phyloP scores from a whole-genome alignment of 2,329 filamentous ascomycete species.

The Apiospora sp. region DNA sequence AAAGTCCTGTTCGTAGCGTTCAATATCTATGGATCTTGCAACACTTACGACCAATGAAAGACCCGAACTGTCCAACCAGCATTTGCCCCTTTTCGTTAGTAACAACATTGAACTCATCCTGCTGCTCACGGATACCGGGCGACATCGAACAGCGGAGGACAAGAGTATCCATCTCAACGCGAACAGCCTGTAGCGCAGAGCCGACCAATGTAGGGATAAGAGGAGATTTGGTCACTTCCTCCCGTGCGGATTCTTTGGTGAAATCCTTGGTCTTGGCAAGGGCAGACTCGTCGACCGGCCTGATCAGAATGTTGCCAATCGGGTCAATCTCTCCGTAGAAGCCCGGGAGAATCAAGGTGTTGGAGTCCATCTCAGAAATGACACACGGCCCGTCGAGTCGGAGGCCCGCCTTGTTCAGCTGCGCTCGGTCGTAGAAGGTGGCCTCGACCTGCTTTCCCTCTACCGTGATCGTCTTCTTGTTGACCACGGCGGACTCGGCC shows the following conservation, averaged over 20 bases:
- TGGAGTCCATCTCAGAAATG: slow-evolving; percentile 60
- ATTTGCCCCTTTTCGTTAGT: slow-evolving; percentile 56
- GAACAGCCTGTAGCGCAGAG: slow-evolving; percentile 53
- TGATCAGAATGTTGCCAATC: slow-evolving; percentile 58
- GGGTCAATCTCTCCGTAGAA: slow-evolving; percentile 54
- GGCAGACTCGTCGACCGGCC: slow-evolving; percentile 43
- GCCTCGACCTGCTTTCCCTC: slow-evolving; percentile 50
- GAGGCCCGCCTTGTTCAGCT: slow-evolving; percentile 49
- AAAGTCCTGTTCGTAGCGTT: not conserved
- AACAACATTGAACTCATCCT: slow-evolving; percentile 62
- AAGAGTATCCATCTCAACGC: slow-evolving; percentile 58
- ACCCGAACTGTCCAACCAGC: slow-evolving; percentile 58
- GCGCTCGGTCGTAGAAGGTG: slow-evolving; percentile 52
- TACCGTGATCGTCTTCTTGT: slow-evolving; percentile 48
- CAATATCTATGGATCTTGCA: not conserved
- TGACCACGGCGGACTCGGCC: slow-evolving; percentile 46
- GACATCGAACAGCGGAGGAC: slow-evolving; percentile 61
- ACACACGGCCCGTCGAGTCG: slow-evolving; percentile 53
- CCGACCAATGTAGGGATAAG: slow-evolving; percentile 53
- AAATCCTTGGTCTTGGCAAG: slow-evolving; percentile 39
- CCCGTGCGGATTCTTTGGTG: slow-evolving; percentile 46
- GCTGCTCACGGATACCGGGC: slow-evolving; percentile 58
- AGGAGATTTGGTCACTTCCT: slow-evolving; percentile 48
- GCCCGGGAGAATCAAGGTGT: slow-evolving; percentile 57
- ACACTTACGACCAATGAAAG: slow-evolving; percentile 48